Evolutionary conservation across 768 basidiomycete genomes (phyloP), one percentile per base, ranked within the genome.

Genomic region (Termitomyces sp.): DNA sequence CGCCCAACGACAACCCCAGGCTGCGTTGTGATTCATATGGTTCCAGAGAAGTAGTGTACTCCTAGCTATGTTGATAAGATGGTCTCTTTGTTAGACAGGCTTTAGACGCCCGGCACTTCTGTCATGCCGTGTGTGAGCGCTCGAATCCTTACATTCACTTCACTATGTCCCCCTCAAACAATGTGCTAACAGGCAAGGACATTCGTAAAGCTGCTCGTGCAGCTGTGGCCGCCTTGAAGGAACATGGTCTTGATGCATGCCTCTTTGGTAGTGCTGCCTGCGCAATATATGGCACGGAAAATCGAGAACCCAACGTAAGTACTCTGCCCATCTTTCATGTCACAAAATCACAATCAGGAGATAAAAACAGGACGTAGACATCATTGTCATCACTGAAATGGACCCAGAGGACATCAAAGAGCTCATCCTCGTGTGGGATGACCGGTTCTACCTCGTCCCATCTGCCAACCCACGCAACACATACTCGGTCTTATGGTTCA

Each of bases 401-500:
- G 62, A 72, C 51, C 63, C 66, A 38, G 79, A 78, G 62, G 60
- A 63, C 6, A 69, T 83, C 58, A 82, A 83, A 57, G 57, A 49
- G 8, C 63, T 73, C 40, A 63, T 83, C 31, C 66, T 67, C 17
- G 48, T 51, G 0, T 53, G 37, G 8, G 63, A 77, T 62, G 7
- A 61, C 31, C 64, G 65, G 1, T 82, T 79, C 61, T 75, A 68
- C 60, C 69, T 76, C 55, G 64, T 76, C 12, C 62, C 68, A 0
- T 71, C 78, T 2, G 69, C 65, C 37, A 71, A 77, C 59, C 73
- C 71, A 8, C 51, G 32, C 0, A 73, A 75, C n/a, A 75, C 76
- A 0, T 77, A 79, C 65, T 63, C 69, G 34, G 75, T 80, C 0
- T 65, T 80, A 1, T 79, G 74, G 72, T 78, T 72, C 63, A 54